phyloP scores from a whole-genome alignment of 768 basidiomycete species.

The Pulveroboletus ravenelii region DNA sequence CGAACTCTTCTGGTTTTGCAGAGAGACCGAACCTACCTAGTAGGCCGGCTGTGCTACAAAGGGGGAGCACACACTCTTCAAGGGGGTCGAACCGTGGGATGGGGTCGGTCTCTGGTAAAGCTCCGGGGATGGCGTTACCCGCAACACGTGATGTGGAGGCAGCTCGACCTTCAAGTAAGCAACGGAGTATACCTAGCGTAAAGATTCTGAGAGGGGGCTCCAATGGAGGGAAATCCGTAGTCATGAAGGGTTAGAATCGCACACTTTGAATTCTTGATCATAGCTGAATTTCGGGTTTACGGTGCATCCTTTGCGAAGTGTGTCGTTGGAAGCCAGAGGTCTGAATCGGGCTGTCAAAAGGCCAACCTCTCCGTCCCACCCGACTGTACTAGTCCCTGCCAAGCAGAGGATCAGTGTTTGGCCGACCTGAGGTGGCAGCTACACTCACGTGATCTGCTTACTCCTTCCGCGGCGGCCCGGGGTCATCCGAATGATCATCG shows the following conservation, averaged over 20 bases:
- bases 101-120: neutral
- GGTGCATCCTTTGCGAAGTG: too few species aligned
- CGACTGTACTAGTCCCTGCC: too few species aligned
- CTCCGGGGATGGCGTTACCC: neutral
- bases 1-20: constrained; percentile 27
- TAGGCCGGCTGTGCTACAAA: constrained; percentile 12
- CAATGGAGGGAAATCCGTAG: constrained; percentile 10
- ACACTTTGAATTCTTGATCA: neutral
- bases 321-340: too few species aligned
- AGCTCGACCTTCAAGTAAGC: constrained; percentile 15
- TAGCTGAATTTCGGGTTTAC: constrained; percentile 3
- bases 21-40: constrained; percentile 22
- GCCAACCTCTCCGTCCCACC: too few species aligned
- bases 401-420: too few species aligned
- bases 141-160: constrained; percentile 6
- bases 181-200: constrained; percentile 30
- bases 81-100: neutral
- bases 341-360: too few species aligned
- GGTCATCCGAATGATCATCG: too few species aligned
- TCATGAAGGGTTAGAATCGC: constrained; percentile 2
- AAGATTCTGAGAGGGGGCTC: constrained; percentile 27
- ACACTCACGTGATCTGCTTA: too few species aligned
- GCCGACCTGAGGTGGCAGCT: too few species aligned
- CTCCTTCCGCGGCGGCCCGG: too few species aligned
- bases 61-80: neutral